Base-by-base conservation (phyloP, 2,329 filamentous ascomycete genomes). In the Cladosporium oxysporum region DNA sequence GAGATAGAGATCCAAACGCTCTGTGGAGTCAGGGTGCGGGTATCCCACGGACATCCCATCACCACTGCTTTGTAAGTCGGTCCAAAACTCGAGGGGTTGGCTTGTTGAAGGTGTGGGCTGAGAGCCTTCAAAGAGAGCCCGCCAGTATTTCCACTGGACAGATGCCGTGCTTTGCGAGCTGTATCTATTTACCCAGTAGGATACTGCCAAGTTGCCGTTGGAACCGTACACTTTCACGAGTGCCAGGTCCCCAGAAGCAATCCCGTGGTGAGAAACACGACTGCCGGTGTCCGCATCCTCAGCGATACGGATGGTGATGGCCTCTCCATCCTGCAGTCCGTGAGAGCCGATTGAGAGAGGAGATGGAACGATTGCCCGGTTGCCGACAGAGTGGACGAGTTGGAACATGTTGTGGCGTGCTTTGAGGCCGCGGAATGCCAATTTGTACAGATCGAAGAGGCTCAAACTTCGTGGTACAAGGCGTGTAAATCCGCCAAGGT, bases 391-490 rank as follows among this genome's bases (percentile, higher is more conserved):
- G 2, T 64, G 55, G 7, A 66, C 68, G 10, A 76, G 70, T 57
- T 72, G 71, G 58, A 76, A 76, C 10, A 61, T 41, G 4, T 67
- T 59, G 64, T 72, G 67, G n/a, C 70, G 66, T 6, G 67, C 75
- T 64, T 68, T 70, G 58, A 75, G 65, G 2, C 72, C 74, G 3
- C 71, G 70, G 61, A 74, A 76, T 0, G 69, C 74, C 16, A 76
- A 31, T 58, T 67, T 69, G 65, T 73, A 72, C n/a, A 77, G 66
- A 52, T 71, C 67, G 6, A 64, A 49, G 12, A 72, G n/a, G 0
- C 66, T 68, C n/a, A 55, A 18, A 16, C 23, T n/a, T 18, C 28
- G 16, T 8, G 52, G 11, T 5, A 55, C 28, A 12, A n/a, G 3
- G 21, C 52, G 52, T n/a, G 18, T 33, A 6, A 55, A 55, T 12